Percentiles rank a stretch among this genome's conserved stretches.
Conservation (phyloP, 441 rosid genomes). For the Adansonia rubrostipa region DNA sequence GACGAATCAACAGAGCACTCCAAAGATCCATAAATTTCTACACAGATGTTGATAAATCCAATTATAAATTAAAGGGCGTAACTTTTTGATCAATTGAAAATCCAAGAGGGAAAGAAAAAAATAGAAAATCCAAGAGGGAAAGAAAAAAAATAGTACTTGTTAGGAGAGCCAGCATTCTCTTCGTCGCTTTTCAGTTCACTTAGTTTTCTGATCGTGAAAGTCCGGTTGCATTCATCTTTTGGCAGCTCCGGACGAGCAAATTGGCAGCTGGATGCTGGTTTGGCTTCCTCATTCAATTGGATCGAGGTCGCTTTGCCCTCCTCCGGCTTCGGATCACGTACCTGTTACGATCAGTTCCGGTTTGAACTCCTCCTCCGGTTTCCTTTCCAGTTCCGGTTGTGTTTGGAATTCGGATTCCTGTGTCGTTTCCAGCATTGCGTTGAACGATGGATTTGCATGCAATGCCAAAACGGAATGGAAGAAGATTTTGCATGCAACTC, state of each 20-base stretch:
- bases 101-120: too few relatives aligned
- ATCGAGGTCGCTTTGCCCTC: constrained; percentile 42
- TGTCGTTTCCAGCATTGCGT: constrained; percentile 42
- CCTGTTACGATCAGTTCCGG: constrained; percentile 22
- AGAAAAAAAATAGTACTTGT: constrained; percentile 43
- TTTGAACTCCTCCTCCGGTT: constrained; percentile 28
- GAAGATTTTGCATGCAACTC: constrained; percentile 5
- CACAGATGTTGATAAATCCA: background rate
- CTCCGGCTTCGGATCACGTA: constrained; percentile 35
- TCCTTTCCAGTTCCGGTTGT: background rate
- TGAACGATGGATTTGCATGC: background rate
- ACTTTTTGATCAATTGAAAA: background rate
- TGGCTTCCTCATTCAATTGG: constrained; percentile 38
- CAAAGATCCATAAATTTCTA: background rate
- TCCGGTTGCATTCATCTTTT: constrained; percentile 65
- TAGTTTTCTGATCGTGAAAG: constrained; percentile 88
- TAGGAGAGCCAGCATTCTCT: constrained; percentile 60
- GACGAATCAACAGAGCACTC: background rate
- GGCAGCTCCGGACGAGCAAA: constrained; percentile 37
- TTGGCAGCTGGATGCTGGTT: constrained; percentile 35
- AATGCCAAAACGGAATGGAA: background rate
- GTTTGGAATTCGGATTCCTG: constrained; percentile 47
- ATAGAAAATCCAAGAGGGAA: background rate
- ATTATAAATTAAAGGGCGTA: background rate
- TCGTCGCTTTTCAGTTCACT: constrained; percentile 78